A percentile compares a stretch with the other conserved stretches of the same genome.
phyloP scores from a whole-genome alignment of 176 grass and related monocot species.

The Eragrostis nindensis region DNA sequence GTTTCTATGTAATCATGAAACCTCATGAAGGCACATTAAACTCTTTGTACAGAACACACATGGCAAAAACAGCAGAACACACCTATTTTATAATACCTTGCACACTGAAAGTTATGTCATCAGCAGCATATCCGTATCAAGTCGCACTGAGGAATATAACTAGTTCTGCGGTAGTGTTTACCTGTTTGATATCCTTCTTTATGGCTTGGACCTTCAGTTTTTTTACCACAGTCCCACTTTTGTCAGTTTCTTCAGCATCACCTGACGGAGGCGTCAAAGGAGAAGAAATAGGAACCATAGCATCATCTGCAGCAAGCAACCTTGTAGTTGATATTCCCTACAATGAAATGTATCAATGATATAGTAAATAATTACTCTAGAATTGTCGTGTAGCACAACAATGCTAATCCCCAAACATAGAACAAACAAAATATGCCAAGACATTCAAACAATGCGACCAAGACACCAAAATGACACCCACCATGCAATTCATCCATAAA shows the following conservation, averaged over 20 bases:
- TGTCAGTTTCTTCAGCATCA: constrained; percentile 45
- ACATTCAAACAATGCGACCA: background rate
- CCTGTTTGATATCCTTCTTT: constrained; percentile 84
- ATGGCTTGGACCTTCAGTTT: constrained; percentile 72
- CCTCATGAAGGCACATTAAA: background rate
- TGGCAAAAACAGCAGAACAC: background rate
- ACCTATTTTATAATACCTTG: background rate
- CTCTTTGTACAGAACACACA: background rate
- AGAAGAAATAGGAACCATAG: constrained; percentile 81
- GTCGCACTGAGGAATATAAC: constrained; percentile 1
- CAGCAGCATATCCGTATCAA: background rate
- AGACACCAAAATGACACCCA: background rate
- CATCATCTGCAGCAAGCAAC: constrained; percentile 66
- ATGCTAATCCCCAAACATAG: background rate
- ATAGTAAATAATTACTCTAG: constrained; percentile 24
- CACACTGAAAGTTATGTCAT: background rate
- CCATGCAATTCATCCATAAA: background rate
- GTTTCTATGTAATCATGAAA: background rate
- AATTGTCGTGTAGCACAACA: background rate
- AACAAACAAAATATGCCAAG: constrained; percentile 18
- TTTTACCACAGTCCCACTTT: constrained; percentile 54
- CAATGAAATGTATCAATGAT: constrained; percentile 2
- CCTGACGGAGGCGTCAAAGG: constrained; percentile 66
- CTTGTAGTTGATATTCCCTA: constrained; percentile 79
- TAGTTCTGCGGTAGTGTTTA: constrained; percentile 23